A percentile compares a stretch with the other conserved stretches of the same genome.
Conservation (phyloP, 805 yeast species). For the Lipomyces sp. region DNA sequence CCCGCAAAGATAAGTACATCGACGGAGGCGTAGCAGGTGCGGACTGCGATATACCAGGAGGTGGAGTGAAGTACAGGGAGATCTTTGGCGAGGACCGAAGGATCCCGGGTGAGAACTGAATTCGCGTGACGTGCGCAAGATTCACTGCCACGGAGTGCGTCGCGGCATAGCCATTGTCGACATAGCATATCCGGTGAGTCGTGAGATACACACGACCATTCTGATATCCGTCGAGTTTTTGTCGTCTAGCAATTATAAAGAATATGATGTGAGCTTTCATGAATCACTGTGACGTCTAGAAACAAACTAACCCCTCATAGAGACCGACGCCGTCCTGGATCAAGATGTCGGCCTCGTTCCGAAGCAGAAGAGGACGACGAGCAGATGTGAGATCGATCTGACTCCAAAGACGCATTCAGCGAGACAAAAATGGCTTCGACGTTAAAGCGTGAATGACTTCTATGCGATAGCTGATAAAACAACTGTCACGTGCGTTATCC, state of each 20-base stretch:
- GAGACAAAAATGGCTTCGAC: no score
- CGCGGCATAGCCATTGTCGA: constrained; percentile 47
- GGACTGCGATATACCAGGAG: no score
- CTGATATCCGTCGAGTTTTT: constrained; percentile 61
- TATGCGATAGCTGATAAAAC: no score
- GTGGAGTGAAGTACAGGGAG: constrained; percentile 36
- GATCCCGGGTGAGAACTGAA: constrained; percentile 46
- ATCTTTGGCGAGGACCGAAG: constrained; percentile 77
- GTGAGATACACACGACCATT: constrained; percentile 79
- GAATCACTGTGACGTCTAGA: no score
- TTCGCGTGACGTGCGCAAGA: constrained; percentile 42
- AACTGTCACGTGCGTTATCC: no score
- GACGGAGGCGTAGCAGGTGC: no score
- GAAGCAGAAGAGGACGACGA: constrained; percentile 36
- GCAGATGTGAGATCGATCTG: constrained; percentile 36
- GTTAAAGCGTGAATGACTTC: no score
- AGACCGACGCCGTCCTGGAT: constrained; percentile 63
- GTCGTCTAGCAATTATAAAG: no score
- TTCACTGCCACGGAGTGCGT: constrained; percentile 49
- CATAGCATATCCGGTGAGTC: constrained; percentile 64
- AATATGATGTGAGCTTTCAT: no score
- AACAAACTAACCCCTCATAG: constrained; percentile 53
- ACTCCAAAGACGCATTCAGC: constrained; percentile 32
- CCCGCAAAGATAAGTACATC: no score
- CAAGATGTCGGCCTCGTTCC: constrained; percentile 50